These are phyloP conservation scores for Stagonosporopsis tanaceti DNA, from an alignment of 2,329 filamentous ascomycete species.

Conservation along the genomic window DNA sequence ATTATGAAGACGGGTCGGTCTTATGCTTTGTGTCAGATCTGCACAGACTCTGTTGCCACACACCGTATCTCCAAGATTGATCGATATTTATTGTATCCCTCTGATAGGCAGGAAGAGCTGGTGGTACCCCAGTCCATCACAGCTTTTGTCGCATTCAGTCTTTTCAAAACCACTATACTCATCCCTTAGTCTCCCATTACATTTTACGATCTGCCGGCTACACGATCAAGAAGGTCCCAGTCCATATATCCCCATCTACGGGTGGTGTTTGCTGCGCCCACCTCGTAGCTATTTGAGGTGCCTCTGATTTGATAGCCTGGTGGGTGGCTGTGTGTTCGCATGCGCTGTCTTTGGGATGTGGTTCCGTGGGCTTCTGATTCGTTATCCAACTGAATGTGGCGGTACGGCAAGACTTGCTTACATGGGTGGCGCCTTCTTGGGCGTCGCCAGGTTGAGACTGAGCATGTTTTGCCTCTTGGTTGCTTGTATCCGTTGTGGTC, in stretches of 20 bases:
- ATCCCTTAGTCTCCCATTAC: not conserved
- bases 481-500: not conserved
- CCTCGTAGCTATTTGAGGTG: not conserved
- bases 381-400: not conserved
- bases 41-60: not conserved
- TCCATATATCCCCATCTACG: not conserved
- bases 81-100: not conserved
- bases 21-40: not conserved
- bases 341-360: too few species aligned
- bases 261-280: not conserved
- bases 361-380: not conserved
- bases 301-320: not conserved
- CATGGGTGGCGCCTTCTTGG: not conserved
- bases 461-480: not conserved
- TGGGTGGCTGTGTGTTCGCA: not conserved
- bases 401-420: not conserved
- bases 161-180: too few species aligned
- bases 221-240: not conserved
- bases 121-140: too few species aligned
- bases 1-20: not conserved
- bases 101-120: not conserved
- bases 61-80: not conserved
- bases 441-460: not conserved
- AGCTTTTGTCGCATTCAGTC: too few species aligned
- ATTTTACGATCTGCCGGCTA: not conserved